A percentile compares a stretch with the other conserved stretches of the same genome.
Conservation (phyloP, 2,329 filamentous ascomycete species). For the Colletotrichum costaricense region DNA sequence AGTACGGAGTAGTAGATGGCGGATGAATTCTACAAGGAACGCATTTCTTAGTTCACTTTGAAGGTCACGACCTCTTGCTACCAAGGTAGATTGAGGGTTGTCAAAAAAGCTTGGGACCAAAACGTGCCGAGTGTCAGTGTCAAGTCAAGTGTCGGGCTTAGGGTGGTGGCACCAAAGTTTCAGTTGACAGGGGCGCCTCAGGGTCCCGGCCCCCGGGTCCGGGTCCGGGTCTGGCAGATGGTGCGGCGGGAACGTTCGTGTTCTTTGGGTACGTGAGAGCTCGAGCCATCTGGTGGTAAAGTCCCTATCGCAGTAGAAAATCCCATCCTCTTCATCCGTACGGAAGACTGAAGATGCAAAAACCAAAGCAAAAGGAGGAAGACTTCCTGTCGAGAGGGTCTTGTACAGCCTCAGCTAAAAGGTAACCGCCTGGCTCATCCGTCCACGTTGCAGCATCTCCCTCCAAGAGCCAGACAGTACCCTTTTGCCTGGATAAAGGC, state of each 20-base stretch:
- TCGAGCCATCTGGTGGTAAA: not conserved
- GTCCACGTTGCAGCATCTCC: not conserved
- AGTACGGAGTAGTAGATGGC: not conserved
- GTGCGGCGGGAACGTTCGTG: not conserved
- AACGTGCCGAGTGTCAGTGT: slow-evolving; percentile 11
- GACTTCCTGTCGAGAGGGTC: not conserved
- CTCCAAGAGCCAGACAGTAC: not conserved
- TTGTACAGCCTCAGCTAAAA: not conserved
- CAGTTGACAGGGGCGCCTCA: slow-evolving; percentile 16
- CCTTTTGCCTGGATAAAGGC: not conserved
- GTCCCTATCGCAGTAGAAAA: not conserved
- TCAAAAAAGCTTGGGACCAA: not conserved
- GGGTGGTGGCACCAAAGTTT: slow-evolving; percentile 25
- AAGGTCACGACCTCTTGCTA: not conserved
- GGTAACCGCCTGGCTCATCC: not conserved
- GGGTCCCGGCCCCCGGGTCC: not conserved
- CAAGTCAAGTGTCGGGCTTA: slow-evolving; percentile 19
- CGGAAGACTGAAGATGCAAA: not conserved
- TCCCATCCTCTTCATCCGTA: too few relatives aligned
- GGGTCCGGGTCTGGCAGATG: slow-evolving; percentile 1
- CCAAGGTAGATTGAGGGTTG: too few relatives aligned
- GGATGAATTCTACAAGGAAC: too few relatives aligned
- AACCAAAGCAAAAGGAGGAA: not conserved
- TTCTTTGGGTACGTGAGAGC: not conserved
- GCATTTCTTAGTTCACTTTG: not conserved